phyloP scores from a whole-genome alignment of 139 green algal genomes.

The Asterochloris sp. region DNA sequence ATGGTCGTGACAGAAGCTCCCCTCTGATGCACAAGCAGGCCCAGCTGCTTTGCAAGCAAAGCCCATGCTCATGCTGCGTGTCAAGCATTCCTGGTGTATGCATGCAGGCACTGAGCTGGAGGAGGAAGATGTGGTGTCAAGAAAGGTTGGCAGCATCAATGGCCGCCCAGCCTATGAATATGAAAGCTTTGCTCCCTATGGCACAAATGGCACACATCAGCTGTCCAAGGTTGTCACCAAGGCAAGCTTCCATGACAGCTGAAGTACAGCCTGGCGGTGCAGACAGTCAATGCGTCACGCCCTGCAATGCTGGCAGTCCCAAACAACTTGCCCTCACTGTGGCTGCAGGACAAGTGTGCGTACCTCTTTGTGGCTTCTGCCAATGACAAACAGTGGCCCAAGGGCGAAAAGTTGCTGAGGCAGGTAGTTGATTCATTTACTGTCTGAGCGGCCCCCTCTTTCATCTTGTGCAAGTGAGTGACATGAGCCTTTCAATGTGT shows the following conservation, averaged over 20 bases:
- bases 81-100: neutral
- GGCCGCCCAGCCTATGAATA: conserved; percentile 31
- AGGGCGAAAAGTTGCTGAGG: conserved; percentile 41
- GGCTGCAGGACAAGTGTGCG: conserved; percentile 43
- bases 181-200: conserved; percentile 48
- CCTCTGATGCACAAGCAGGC: too few species aligned
- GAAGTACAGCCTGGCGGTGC: neutral
- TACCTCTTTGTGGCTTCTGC: conserved; percentile 66
- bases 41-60: too few species aligned
- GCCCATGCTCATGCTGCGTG: neutral
- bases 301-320: neutral
- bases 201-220: conserved; percentile 44
- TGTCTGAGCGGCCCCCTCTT: conserved; percentile 32
- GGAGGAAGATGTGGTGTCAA: conserved; percentile 48
- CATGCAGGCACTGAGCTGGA: conserved; percentile 48
- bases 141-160: conserved; percentile 14
- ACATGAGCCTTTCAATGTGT: neutral
- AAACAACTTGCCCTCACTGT: neutral
- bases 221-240: conserved; percentile 64
- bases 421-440: conserved; percentile 50
- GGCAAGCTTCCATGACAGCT: conserved; percentile 23
- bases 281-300: neutral
- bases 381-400: conserved; percentile 72
- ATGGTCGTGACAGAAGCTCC: too few species aligned
- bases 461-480: neutral